These are phyloP conservation scores for Bryoglossum gracile DNA, from an alignment of 495 filamentous ascomycete genomes.

Conservation along the genomic window DNA sequence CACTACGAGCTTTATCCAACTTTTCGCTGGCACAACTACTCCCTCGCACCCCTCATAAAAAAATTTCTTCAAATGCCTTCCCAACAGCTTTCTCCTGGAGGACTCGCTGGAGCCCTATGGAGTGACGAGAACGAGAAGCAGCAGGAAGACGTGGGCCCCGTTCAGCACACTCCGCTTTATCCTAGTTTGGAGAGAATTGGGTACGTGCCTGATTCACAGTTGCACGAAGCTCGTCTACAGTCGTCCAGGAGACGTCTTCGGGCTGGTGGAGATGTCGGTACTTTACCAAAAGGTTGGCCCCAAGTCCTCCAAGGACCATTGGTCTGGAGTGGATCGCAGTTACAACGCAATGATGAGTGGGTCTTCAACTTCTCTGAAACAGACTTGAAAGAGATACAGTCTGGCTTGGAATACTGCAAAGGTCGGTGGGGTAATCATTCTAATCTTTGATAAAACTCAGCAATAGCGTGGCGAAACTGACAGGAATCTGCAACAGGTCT, in stretches of 20 bases:
- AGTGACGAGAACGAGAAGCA: background rate
- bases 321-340: background rate
- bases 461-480: conserved; percentile 1
- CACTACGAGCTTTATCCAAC: too few relatives aligned
- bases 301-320: conserved; percentile 2
- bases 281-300: conserved; percentile 1
- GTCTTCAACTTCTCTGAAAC: background rate
- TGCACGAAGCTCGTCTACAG: conserved; percentile 1
- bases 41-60: too few relatives aligned
- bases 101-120: background rate
- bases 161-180: conserved; percentile 1
- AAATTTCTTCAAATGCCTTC: conserved; percentile 1
- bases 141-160: background rate
- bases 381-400: conserved; percentile 2
- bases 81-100: background rate
- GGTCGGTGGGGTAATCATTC: background rate
- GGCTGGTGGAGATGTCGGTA: background rate
- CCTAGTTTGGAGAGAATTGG: background rate
- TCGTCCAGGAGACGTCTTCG: conserved; percentile 1
- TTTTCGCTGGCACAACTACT: too few relatives aligned
- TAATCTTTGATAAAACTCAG: background rate
- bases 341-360: background rate
- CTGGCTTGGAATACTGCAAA: conserved; percentile 1
- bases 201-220: background rate
- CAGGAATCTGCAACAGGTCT: background rate